phyloP scores from a whole-genome alignment of 352 stramenopile genomes.

The Aphanomyces astaci region DNA sequence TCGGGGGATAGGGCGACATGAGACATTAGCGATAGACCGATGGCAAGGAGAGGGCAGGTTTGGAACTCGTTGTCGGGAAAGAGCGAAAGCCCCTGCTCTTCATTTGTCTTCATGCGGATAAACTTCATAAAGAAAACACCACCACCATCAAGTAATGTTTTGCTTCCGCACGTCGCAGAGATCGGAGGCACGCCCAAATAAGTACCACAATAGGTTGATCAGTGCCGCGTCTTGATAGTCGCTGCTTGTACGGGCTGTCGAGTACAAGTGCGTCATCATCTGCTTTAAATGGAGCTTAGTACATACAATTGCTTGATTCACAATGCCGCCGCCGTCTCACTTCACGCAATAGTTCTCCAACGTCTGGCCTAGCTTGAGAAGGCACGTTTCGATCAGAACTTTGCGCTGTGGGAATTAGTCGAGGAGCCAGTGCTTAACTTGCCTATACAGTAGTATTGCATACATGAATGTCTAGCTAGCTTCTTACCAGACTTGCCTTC shows the following conservation, averaged over 20 bases:
- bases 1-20: conserved; percentile 17
- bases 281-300: conserved; percentile 26
- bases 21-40: conserved; percentile 23
- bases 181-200: conserved; percentile 32
- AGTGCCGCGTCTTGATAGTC: conserved; percentile 34
- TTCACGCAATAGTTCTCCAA: conserved; percentile 25
- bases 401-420: conserved; percentile 22
- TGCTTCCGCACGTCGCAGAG: conserved; percentile 27
- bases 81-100: conserved; percentile 31
- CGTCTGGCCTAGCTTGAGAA: conserved; percentile 6
- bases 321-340: conserved; percentile 21
- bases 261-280: conserved; percentile 28
- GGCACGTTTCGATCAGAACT: neutral
- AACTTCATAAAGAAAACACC: conserved; percentile 29
- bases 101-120: conserved; percentile 27
- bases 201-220: conserved; percentile 30
- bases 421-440: conserved; percentile 2
- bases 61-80: conserved; percentile 25
- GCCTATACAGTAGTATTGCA: conserved; percentile 13
- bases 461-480: conserved; percentile 22
- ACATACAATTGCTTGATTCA: conserved; percentile 33
- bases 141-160: conserved; percentile 22
- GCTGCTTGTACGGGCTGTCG: neutral
- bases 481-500: conserved; percentile 24
- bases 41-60: conserved; percentile 26